phyloP scores from a whole-genome alignment of 1,284 basidiomycete genomes.

The Singerocomus rubriflavus region DNA sequence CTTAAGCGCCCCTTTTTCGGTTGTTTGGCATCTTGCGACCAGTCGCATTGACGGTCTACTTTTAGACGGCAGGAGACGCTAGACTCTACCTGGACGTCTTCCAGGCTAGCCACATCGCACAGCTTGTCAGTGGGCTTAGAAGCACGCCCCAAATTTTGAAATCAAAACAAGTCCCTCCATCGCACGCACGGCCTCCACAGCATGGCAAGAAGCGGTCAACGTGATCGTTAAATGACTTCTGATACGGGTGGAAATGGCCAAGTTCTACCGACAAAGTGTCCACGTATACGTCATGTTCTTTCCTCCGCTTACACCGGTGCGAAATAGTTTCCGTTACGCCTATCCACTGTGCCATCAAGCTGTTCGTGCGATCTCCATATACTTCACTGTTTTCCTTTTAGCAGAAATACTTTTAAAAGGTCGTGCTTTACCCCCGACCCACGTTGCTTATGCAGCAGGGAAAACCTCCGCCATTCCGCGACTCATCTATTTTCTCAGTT shows the following conservation, averaged over 20 bases:
- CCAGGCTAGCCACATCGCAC: constrained; percentile 21
- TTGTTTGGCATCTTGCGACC: constrained; percentile 5
- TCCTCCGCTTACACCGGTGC: neutral
- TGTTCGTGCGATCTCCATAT: neutral
- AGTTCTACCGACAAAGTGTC: constrained; percentile 14
- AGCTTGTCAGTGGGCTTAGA: constrained; percentile 21
- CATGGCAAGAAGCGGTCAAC: constrained; percentile 14
- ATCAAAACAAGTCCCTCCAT: constrained; percentile 12
- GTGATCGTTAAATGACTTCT: constrained; percentile 1
- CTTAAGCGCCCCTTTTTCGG: constrained; percentile 32
- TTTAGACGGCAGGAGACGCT: constrained; percentile 7
- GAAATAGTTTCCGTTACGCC: constrained; percentile 1
- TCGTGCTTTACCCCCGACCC: neutral
- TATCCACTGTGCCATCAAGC: constrained; percentile 2
- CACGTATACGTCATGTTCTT: neutral
- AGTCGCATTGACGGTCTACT: constrained; percentile 5
- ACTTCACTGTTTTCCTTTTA: neutral
- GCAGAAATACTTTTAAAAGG: neutral
- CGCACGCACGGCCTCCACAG: constrained; percentile 20
- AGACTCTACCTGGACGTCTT: constrained; percentile 15
- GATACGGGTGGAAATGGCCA: neutral
- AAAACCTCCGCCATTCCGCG: constrained; percentile 4
- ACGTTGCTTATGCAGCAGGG: neutral
- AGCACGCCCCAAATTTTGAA: constrained; percentile 2
- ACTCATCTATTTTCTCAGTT: neutral